Base-by-base conservation (phyloP, 805 yeast genomes). In the Torulaspora maleeae region DNA sequence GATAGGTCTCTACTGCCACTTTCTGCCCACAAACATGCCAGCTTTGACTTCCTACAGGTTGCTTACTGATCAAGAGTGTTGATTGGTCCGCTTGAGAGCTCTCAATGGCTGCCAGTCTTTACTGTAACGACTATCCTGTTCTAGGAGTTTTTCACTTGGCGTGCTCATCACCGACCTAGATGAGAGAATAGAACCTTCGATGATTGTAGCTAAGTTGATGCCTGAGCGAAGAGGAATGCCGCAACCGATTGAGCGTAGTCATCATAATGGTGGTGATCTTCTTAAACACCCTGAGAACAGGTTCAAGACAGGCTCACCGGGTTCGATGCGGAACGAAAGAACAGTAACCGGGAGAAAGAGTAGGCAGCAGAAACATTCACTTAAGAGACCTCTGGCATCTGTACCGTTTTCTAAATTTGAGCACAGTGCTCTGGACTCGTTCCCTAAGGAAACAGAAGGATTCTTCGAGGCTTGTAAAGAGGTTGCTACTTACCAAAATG, bases 381-480 rank as follows among this genome's bases (percentile, higher is more conserved):
- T 11, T 12, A 10, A 17, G 11, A 34, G 13, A 25, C 13, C 16
- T 7, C 10, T 25, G 16, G 13, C 24, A 11, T 34, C 27, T 25
- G 16, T 44, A 4, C 41, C 43, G 30, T 44, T 36, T 27, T 28
- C 33, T n/a, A 24, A n/a, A 7, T 45, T 50, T 36, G 15, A 42
- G 20, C 58, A 53, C 30, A 32, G 40, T 13, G 30, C 44, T 13
- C 30, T 47, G 1, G 27, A 20, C 9, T 28, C 20, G 5, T 41
- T 50, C 8, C 52, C 59, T 5, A 25, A 44, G 1, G 20, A 30
- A 5, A 48, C 56, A 9, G 39, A 42, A 6, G 30, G 41, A 3
- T 46, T 62, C 42, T 56, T 59, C 34, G 12, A 38, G 27, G 43
- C 41, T 4, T 43, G 48, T 27, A 47, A 42, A 41, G 61, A 58